Base-by-base conservation (phyloP, 306 rosid genomes). In the Begonia peltatifolia region DNA sequence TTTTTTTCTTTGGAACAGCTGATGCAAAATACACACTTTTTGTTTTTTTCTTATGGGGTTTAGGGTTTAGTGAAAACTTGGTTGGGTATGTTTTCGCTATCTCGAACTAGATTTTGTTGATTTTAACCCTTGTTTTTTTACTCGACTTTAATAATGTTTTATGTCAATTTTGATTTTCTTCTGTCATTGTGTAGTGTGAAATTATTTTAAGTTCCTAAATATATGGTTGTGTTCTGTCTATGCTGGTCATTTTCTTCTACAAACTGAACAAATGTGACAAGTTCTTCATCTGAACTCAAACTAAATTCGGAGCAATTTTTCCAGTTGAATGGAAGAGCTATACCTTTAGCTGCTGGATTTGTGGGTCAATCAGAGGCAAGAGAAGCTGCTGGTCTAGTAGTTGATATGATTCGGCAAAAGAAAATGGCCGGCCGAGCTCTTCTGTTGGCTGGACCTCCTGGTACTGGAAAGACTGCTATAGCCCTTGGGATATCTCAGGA, bases 351-450 rank as follows among this genome's bases (percentile, higher is more conserved):
- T 38, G 79, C 95, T 38, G 97, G 97, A 15, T 90, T 90, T 63
- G 97, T 90, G 62, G 97, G 97, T 43, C 97, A 90, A 58, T 82
- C 83, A 12, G 95, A 85, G 62, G 97, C 94, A 46, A 80, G 97
- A 75, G 97, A 90, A 73, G 95, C 95, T 3, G 52, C 82, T 10
- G 97, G 97, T 49, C 84, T 90, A 15, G 87, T 80, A 42, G 95
- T 85, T 15, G 97, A 90, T 61, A 90, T 90, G 95, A 85, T 90
- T 41, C 81, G 94, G 13, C 95, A 85, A 78, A 90, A 85, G 82
- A 90, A 90, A 74, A 83, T 90, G 94, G 97, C 97, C 20, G 97
- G 97, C 13, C 79, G 76, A 58, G 97, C 95, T 15, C 94, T 90
- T 55, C 77, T 90, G 43, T 48, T 90, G 12, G 97, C 95, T 12